These are phyloP conservation scores for Ustilago xerochloae DNA, from an alignment of 1,284 basidiomycete species.

Conservation along the genomic window DNA sequence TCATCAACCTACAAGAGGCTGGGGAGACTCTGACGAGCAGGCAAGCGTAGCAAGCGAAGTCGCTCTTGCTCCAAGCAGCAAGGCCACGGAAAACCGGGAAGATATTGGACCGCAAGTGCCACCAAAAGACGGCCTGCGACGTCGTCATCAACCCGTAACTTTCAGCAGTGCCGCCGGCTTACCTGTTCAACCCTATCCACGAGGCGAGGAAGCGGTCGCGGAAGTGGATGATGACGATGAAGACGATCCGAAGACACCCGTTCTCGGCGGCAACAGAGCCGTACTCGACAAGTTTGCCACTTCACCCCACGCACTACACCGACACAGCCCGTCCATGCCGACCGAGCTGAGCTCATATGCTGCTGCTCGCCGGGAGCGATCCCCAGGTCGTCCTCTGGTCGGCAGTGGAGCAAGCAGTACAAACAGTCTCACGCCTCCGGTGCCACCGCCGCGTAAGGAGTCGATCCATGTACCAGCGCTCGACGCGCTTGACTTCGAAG, in stretches of 20 bases:
- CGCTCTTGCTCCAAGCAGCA: background rate
- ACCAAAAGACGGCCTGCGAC: slow-evolving; percentile 21
- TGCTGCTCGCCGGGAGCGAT: slow-evolving; percentile 7
- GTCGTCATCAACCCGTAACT: slow-evolving; percentile 17
- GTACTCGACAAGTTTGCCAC: slow-evolving; percentile 13
- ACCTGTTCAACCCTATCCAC: background rate
- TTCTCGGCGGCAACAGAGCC: slow-evolving; percentile 9
- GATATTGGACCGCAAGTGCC: slow-evolving; percentile 12
- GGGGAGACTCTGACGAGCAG: background rate
- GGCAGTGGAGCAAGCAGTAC: slow-evolving; percentile 14
- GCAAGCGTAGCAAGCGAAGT: background rate
- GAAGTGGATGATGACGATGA: slow-evolving; percentile 19
- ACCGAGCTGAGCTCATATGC: slow-evolving; percentile 35
- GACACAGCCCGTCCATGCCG: slow-evolving; percentile 42
- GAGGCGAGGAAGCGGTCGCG: background rate
- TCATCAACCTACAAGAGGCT: background rate
- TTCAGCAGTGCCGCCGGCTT: slow-evolving; percentile 7
- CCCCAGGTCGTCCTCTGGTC: background rate
- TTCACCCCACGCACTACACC: slow-evolving; percentile 29
- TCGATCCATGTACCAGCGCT: slow-evolving; percentile 19
- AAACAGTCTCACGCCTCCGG: slow-evolving; percentile 15
- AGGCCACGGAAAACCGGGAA: background rate
- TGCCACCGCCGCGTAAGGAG: slow-evolving; percentile 43
- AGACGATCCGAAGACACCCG: slow-evolving; percentile 43
- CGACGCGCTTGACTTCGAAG: background rate